phyloP scores from a whole-genome alignment of 768 basidiomycete genomes.

The Tricholoma furcatifolium region DNA sequence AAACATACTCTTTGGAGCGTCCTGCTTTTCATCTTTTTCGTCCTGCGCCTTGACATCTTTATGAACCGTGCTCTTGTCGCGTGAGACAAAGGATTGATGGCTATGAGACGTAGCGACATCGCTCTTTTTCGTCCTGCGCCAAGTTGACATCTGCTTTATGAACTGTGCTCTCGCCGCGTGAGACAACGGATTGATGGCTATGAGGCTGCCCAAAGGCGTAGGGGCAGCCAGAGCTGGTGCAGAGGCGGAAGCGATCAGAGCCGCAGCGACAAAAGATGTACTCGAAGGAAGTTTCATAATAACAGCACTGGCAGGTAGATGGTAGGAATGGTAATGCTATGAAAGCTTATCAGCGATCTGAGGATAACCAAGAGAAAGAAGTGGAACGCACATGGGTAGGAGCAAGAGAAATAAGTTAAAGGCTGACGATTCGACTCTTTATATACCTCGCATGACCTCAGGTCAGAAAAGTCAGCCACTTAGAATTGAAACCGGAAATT shows the following conservation, averaged over 20 bases:
- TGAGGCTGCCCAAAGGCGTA: constrained; percentile 24
- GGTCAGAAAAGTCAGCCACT: too few relatives aligned
- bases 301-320: constrained; percentile 9
- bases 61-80: constrained; percentile 10
- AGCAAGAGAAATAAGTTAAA: too few relatives aligned
- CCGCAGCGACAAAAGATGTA: constrained; percentile 47
- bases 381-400: too few relatives aligned
- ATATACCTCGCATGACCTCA: too few relatives aligned
- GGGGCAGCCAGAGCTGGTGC: constrained; percentile 46
- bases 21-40: not conserved
- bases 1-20: not conserved
- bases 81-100: constrained; percentile 16
- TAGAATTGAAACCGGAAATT: too few relatives aligned
- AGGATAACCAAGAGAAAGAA: too few relatives aligned
- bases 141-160: constrained; percentile 2
- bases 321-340: not conserved
- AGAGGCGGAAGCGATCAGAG: constrained; percentile 51
- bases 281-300: constrained; percentile 48
- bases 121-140: too few relatives aligned
- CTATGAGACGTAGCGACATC: too few relatives aligned
- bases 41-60: constrained; percentile 2
- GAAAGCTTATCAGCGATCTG: too few relatives aligned
- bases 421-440: too few relatives aligned
- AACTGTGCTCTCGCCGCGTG: constrained; percentile 11
- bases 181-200: constrained; percentile 19